Percentiles rank a stretch among this genome's conserved stretches.
Conservation (phyloP, 1,284 basidiomycete genomes). For the Marasmius oreades region DNA sequence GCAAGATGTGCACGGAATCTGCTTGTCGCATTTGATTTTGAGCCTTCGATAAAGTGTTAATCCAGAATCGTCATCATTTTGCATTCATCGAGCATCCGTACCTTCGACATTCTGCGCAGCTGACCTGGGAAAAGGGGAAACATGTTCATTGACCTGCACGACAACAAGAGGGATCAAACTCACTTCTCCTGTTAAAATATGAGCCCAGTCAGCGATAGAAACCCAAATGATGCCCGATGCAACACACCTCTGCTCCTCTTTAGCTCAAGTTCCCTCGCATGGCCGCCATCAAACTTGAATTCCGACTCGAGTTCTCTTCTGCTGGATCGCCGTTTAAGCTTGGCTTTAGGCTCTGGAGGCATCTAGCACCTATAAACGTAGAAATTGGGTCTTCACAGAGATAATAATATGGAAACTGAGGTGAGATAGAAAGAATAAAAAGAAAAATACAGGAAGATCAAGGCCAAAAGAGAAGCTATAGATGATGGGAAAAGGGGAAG, state of each 20-base stretch:
- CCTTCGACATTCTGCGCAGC: slow-evolving; percentile 64
- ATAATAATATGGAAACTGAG: too few species aligned
- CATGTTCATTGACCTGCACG: background rate
- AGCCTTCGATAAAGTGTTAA: slow-evolving; percentile 37
- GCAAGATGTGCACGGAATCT: slow-evolving; percentile 69
- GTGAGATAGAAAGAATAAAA: background rate
- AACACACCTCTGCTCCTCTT: slow-evolving; percentile 45
- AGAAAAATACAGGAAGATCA: background rate
- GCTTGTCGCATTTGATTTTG: slow-evolving; percentile 76
- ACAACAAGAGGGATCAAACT: background rate
- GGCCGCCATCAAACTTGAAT: slow-evolving; percentile 43
- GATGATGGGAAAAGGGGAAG: too few species aligned
- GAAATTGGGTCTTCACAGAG: background rate
- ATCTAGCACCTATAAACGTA: slow-evolving; percentile 24
- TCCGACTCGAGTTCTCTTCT: slow-evolving; percentile 44
- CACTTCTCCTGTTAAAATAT: slow-evolving; percentile 20
- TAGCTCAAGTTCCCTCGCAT: slow-evolving; percentile 50
- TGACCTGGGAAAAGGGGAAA: slow-evolving; percentile 38
- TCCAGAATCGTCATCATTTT: slow-evolving; percentile 28
- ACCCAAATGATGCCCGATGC: background rate
- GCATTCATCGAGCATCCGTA: slow-evolving; percentile 39
- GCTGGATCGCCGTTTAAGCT: slow-evolving; percentile 42
- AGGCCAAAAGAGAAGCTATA: background rate
- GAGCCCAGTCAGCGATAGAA: slow-evolving; percentile 9
- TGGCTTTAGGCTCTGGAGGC: slow-evolving; percentile 47